Base-by-base conservation (phyloP, 2,329 filamentous ascomycete species). In the Trichophaea hybrida region DNA sequence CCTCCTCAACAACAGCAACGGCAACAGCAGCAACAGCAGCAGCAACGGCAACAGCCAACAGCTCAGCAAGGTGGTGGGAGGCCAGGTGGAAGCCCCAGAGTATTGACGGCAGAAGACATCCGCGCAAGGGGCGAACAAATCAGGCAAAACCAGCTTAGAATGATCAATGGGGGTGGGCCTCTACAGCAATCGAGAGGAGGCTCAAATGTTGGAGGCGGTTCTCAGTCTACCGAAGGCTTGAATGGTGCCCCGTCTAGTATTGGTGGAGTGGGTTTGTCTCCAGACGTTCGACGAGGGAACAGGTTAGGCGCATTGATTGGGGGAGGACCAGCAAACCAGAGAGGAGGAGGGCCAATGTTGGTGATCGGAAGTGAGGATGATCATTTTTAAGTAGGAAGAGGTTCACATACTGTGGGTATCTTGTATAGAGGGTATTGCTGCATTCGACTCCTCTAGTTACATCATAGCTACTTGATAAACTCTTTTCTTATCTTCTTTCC, bases 281-380 rank as follows among this genome's bases (percentile, higher is more conserved):
- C 10, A 10, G n/a, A 43, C 38, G 10, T 2, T 51, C 2, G 57
- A 33, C 56, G 38, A 13, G 61, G 59, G 33, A 57, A 57, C 44
- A 57, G 61, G 13, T 37, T 63, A 10, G 61, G 61, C 8, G 62
- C 60, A 34, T 56, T 62, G 44, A 64, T 64, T 48, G 62, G 59
- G n/a, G 60, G 60, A 6, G 40, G 51, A 40, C 40, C 54, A n/a
- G 58, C 54, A 17, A 38, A 52, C 17, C 38, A 43, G 5, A 54
- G 43, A 24, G 59, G 55, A 34, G 62, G 62, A 6, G 62, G 62
- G 8, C 63, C 63, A 17, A 65, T 65, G 59, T 58, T 61, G 43
- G 59, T 65, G 15, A 59, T 65, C 31, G 59, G 59, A 32, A 59
- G 35, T 44, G 59, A 60, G 24, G 49, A 59, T 46, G 55, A 60